These are phyloP conservation scores for Beauveria pseudobassiana DNA, from an alignment of 2,329 filamentous ascomycete genomes.

Conservation along the genomic window DNA sequence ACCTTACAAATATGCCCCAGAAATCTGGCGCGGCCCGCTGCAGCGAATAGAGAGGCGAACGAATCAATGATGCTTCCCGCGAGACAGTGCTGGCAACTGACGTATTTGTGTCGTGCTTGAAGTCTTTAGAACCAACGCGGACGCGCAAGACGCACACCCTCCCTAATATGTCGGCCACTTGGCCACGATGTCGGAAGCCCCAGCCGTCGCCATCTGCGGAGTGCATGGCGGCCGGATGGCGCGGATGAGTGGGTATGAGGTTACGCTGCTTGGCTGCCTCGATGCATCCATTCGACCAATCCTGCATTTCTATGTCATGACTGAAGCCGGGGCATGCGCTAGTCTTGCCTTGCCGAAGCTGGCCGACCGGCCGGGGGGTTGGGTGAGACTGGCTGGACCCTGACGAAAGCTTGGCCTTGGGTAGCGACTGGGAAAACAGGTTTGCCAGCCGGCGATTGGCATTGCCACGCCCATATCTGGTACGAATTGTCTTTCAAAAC, in stretches of 20 bases:
- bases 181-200: background rate
- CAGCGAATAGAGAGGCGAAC: background rate
- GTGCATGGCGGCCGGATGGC: background rate
- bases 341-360: background rate
- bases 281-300: background rate
- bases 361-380: background rate
- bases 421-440: background rate
- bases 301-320: background rate
- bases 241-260: background rate
- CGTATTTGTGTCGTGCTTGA: constrained; percentile 1
- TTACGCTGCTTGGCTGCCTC: background rate
- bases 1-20: background rate
- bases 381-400: background rate
- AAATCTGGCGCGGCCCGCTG: background rate
- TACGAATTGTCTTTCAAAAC: background rate
- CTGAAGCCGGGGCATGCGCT: background rate
- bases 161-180: no score
- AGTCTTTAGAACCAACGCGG: background rate
- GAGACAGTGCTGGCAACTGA: background rate
- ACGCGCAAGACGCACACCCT: background rate
- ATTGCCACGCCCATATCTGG: constrained; percentile 3
- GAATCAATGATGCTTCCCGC: background rate
- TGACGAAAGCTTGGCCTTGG: background rate
- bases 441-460: background rate
- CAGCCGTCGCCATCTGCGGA: constrained; percentile 1